Evolutionary conservation across 257 asterid species (phyloP).

Genomic region (Parsonsia alboflavescens): DNA sequence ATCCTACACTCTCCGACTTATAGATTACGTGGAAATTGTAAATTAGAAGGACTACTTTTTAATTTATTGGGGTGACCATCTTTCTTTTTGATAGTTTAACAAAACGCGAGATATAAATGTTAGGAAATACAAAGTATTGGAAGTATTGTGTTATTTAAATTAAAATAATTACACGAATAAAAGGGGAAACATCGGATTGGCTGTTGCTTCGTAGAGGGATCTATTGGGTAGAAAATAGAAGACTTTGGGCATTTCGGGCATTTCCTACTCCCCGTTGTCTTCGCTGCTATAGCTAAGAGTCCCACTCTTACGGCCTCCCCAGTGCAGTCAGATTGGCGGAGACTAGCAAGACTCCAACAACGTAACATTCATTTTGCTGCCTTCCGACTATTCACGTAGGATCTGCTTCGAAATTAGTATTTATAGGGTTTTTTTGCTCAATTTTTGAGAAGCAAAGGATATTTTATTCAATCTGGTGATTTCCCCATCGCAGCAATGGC

Average conservation of each 20-base stretch:
- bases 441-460: background rate
- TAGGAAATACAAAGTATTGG: no score
- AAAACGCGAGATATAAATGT: no score
- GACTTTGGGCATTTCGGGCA: slow-evolving; percentile 6
- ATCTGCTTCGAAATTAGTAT: background rate
- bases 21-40: no score
- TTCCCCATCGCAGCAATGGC: slow-evolving; percentile 42
- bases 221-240: background rate
- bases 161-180: background rate
- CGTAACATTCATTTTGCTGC: background rate
- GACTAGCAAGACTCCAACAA: slow-evolving; percentile 16
- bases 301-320: background rate
- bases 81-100: no score
- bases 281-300: background rate
- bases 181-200: background rate
- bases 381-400: background rate
- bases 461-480: background rate
- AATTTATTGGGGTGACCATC: no score
- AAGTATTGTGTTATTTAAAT: no score
- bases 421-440: background rate
- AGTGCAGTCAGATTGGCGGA: slow-evolving; percentile 22
- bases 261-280: no score
- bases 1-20: no score
- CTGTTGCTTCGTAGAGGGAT: background rate
- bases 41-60: no score